Evolutionary conservation across 495 filamentous ascomycete species (phyloP).

Genomic region (Podospora sp.): DNA sequence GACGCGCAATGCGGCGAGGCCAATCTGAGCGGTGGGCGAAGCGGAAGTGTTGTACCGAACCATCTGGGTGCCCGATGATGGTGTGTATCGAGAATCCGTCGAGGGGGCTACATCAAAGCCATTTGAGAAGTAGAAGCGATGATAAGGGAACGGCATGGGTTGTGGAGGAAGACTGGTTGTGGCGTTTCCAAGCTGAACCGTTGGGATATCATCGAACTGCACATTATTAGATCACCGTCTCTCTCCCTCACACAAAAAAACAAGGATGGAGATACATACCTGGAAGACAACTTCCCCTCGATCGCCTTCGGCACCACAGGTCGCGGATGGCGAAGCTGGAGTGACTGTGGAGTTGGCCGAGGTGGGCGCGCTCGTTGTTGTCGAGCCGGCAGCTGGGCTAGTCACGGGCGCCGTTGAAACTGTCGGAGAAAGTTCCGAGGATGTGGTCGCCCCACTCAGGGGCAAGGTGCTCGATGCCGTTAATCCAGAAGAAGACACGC

Average conservation of each 20-base stretch:
- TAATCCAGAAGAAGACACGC: neutral
- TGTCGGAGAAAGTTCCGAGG: neutral
- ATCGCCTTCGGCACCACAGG: conserved; percentile 38
- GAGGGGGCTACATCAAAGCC: conserved; percentile 42
- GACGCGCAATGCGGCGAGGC: conserved; percentile 36
- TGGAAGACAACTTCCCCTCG: conserved; percentile 36
- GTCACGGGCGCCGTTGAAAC: neutral
- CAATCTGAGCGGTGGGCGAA: conserved; percentile 36
- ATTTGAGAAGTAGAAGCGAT: conserved; percentile 44
- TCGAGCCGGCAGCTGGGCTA: neutral
- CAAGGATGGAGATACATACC: neutral
- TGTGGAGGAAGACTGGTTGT: conserved; percentile 27
- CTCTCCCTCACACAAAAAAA: no score
- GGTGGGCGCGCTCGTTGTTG: neutral
- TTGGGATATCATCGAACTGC: conserved; percentile 48
- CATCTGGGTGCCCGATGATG: conserved; percentile 45
- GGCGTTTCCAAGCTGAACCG: conserved; percentile 23
- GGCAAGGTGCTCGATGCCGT: neutral
- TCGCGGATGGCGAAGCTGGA: neutral
- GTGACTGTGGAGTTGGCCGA: conserved; percentile 7
- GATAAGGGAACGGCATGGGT: conserved; percentile 43
- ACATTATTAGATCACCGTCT: conserved; percentile 11
- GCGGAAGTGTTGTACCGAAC: conserved; percentile 37
- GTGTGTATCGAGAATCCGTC: conserved; percentile 30
- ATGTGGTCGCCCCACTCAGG: neutral